Base-by-base conservation (phyloP, 202 grass and related monocot species). In the Miscanthus sacchariflorus region DNA sequence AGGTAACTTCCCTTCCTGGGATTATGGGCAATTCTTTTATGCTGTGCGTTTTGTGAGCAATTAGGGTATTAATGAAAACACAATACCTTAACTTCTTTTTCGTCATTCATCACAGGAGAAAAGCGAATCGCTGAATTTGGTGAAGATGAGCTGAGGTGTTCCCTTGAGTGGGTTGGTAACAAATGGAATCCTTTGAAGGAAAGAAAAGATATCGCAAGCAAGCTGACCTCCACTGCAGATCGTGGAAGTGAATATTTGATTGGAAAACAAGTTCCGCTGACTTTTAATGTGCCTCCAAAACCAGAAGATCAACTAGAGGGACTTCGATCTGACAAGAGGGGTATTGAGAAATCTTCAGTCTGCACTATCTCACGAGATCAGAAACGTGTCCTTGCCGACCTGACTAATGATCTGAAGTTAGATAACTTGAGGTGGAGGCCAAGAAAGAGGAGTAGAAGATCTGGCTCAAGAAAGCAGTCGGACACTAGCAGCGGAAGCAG, bases 121-220 rank as follows among this genome's bases (percentile, higher is more conserved):
- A 86, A 92, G 56, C 83, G 48, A 46, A 82, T 83, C 9, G 86
- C 87, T 72, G 67, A 91, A 58, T 96, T 99, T 87, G 42, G 30
- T 4, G 73, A 78, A 35, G 83, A 72, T 46, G 89, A 95, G 40
- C 77, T 99, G 85, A 90, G 96, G 87, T 75, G 74, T 28, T 99
- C 96, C 9, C 91, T 72, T 54, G 96, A 99, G 73, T 99, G 96
- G 96, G 84, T 88, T 54, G 87, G 81, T 80, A 89, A 84, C 48
- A 91, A 89, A 76, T 99, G 96, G 96, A 93, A 72, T 74, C 78
- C 72, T 66, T 74, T 99, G 68, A 87, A 87, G 81, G 83, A 74
- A 71, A 91, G 91, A 39, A 86, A 92, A 87, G 92, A 93, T 84
- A 86, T 92, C 3, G 39, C 66, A 28, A 64, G 6, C 39, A 88